Percentiles rank a stretch among this genome's conserved stretches.
phyloP scores from a whole-genome alignment of 1,284 basidiomycete species.

The Ustilago trichophora region DNA sequence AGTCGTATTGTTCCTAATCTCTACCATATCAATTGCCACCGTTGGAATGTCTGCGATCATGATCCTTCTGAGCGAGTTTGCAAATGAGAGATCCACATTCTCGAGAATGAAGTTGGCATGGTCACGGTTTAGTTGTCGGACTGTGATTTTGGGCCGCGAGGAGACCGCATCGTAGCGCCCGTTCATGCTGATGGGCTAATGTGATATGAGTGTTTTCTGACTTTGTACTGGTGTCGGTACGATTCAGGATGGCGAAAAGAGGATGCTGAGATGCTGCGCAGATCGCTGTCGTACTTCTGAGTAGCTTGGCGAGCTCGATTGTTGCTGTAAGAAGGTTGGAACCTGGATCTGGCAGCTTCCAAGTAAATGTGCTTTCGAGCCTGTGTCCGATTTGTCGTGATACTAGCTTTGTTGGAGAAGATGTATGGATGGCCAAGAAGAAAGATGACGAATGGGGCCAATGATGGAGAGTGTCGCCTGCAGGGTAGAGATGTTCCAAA shows the following conservation, averaged over 20 bases:
- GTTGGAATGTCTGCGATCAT: conserved; percentile 66
- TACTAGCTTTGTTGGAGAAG: background rate
- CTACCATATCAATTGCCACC: conserved; percentile 91
- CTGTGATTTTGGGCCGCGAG: conserved; percentile 49
- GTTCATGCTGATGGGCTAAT: conserved; percentile 41
- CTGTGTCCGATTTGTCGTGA: background rate
- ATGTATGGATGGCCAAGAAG: background rate
- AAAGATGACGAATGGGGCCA: background rate
- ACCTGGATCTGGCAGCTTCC: no score
- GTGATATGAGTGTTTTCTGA: no score
- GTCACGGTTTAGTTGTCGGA: conserved; percentile 53
- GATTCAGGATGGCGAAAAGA: no score
- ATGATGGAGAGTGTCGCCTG: conserved; percentile 7
- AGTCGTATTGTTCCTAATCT: conserved; percentile 88
- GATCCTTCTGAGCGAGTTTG: conserved; percentile 62
- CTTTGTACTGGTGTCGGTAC: background rate
- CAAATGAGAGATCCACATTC: conserved; percentile 63
- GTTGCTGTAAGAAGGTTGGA: no score
- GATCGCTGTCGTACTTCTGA: no score
- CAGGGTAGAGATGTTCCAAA: conserved; percentile 15
- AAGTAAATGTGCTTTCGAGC: no score
- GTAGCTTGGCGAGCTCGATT: no score
- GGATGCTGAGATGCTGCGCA: no score
- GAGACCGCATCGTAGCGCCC: conserved; percentile 36
- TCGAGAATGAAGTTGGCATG: conserved; percentile 63